Conservation (phyloP, 352 stramenopile genomes). For the Albugo laibachii region DNA sequence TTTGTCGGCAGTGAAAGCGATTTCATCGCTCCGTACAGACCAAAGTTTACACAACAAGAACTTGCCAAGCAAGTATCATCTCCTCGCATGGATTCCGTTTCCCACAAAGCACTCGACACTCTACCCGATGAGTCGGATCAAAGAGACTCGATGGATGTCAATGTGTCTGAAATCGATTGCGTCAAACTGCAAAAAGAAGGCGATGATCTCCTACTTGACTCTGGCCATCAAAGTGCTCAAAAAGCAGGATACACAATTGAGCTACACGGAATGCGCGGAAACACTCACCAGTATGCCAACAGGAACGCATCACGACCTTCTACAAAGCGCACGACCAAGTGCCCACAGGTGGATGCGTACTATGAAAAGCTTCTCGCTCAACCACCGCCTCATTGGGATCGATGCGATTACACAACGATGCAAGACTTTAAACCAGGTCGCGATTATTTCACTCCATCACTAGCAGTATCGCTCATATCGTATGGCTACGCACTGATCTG, state of each 20-base stretch:
- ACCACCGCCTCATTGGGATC: slow-evolving; percentile 62
- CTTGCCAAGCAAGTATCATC: too few relatives aligned
- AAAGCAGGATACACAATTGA: too few relatives aligned
- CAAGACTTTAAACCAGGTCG: slow-evolving; percentile 53
- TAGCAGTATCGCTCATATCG: slow-evolving; percentile 38
- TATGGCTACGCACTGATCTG: slow-evolving; percentile 56
- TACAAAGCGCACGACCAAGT: slow-evolving; percentile 6
- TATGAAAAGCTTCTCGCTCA: slow-evolving; percentile 40
- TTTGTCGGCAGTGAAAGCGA: slow-evolving; percentile 3
- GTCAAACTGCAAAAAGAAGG: too few relatives aligned
- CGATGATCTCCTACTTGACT: too few relatives aligned
- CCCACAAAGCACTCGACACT: too few relatives aligned
- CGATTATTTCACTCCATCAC: slow-evolving; percentile 50
- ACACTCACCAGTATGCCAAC: not conserved
- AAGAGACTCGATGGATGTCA: too few relatives aligned
- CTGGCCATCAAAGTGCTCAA: too few relatives aligned
- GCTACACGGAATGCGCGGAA: not conserved
- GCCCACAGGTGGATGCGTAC: slow-evolving; percentile 25
- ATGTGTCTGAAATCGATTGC: too few relatives aligned
- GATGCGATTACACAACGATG: slow-evolving; percentile 68
- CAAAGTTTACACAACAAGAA: too few relatives aligned
- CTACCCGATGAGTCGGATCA: too few relatives aligned
- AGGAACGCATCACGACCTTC: not conserved
- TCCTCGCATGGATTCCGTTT: too few relatives aligned
- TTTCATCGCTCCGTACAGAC: too few relatives aligned